Evolutionary conservation across 1,139 yeast species (phyloP).

Genomic region (Scheffersomyces segobiensis): DNA sequence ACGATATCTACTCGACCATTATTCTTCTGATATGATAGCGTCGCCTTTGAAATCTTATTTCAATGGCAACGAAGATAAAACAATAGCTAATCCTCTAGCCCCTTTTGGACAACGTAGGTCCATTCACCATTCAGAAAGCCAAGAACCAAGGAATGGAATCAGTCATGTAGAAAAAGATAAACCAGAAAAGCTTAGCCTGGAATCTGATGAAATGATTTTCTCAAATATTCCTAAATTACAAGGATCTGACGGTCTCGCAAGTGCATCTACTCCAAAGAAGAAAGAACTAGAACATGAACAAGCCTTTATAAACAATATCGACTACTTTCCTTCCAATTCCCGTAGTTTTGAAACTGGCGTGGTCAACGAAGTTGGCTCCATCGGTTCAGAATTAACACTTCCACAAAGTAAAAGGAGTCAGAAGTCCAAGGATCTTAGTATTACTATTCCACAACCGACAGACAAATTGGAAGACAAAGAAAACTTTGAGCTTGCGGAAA

Average conservation of each 20-base stretch:
- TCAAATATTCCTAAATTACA: background rate
- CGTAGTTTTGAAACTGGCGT: background rate
- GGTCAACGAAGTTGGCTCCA: background rate
- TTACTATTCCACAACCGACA: constrained; percentile 15
- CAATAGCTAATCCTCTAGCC: background rate
- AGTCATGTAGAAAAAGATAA: background rate
- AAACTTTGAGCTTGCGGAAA: constrained; percentile 15
- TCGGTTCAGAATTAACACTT: background rate
- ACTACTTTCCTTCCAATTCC: background rate
- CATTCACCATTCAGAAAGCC: background rate
- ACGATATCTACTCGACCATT: background rate
- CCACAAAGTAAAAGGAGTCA: constrained; percentile 1
- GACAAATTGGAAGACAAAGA: constrained; percentile 10
- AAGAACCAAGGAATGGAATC: background rate
- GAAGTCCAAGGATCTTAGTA: constrained; percentile 6
- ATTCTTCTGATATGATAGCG: background rate
- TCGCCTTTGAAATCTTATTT: background rate
- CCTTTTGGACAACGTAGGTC: background rate
- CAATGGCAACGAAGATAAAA: background rate
- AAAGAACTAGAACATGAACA: background rate
- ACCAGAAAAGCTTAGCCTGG: background rate
- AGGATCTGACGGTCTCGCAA: background rate
- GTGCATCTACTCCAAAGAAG: background rate
- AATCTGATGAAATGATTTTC: background rate
- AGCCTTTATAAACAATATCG: background rate